Evolutionary conservation across 1,284 basidiomycete species (phyloP).

Genomic region (Neolentinus lepideus): DNA sequence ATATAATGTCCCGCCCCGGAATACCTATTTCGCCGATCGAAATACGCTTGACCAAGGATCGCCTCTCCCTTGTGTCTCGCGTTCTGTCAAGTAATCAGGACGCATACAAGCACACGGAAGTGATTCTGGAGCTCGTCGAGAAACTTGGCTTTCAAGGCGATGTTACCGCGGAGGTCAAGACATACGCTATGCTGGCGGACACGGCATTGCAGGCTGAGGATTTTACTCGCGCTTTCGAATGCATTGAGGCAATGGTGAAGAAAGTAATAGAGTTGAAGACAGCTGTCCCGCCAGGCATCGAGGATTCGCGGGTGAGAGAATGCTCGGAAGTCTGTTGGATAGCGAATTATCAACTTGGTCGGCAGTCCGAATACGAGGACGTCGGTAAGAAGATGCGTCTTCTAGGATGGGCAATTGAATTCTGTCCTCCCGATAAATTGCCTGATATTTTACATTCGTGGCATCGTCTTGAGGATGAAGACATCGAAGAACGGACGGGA

Average conservation of each 20-base stretch:
- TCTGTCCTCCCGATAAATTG: constrained; percentile 80
- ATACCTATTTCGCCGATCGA: constrained; percentile 83
- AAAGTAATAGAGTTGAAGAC: constrained; percentile 44
- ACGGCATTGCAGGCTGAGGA: constrained; percentile 78
- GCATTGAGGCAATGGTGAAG: constrained; percentile 65
- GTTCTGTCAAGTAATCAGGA: constrained; percentile 78
- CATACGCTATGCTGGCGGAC: constrained; percentile 83
- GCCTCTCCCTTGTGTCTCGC: constrained; percentile 73
- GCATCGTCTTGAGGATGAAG: constrained; percentile 60
- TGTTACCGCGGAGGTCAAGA: constrained; percentile 67
- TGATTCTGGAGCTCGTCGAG: constrained; percentile 81
- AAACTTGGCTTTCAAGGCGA: constrained; percentile 81
- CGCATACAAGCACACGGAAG: constrained; percentile 83
- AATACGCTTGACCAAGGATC: constrained; percentile 83
- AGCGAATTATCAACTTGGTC: constrained; percentile 79
- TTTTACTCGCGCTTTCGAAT: constrained; percentile 65
- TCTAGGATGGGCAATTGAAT: constrained; percentile 77
- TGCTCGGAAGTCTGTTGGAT: constrained; percentile 83
- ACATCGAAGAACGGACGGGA: constrained; percentile 37
- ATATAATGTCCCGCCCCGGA: constrained; percentile 67
- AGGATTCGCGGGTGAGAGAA: constrained; percentile 43
- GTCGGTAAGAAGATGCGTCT: constrained; percentile 60
- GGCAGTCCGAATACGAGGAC: constrained; percentile 70
- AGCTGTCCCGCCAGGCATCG: constrained; percentile 24
- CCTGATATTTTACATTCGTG: constrained; percentile 69